phyloP scores from a whole-genome alignment of 2,329 filamentous ascomycete species.

The Periglandula ipomoeae region DNA sequence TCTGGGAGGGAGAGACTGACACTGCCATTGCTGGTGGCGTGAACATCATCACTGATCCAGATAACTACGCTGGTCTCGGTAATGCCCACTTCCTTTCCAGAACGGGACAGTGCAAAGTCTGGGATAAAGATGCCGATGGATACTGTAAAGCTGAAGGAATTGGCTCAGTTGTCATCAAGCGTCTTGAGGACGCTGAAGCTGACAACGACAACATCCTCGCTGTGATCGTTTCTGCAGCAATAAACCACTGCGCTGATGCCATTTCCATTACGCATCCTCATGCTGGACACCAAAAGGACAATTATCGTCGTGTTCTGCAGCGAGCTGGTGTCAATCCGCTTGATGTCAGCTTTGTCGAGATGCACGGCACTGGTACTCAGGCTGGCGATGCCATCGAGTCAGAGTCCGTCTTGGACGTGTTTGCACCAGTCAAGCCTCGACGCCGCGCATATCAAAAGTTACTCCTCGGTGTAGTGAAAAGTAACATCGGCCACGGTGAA shows the following conservation, averaged over 20 bases:
- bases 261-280: too few relatives aligned
- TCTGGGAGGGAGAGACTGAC: slow-evolving; percentile 65
- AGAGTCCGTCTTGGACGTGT: slow-evolving; percentile 21
- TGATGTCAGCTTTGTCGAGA: slow-evolving; percentile 30
- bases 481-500: slow-evolving; percentile 54
- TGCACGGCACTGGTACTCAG: slow-evolving; percentile 30
- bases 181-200: slow-evolving; percentile 65
- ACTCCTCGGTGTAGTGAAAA: slow-evolving; percentile 19
- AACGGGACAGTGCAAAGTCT: slow-evolving; percentile 52
- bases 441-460: too few relatives aligned
- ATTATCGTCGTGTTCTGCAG: slow-evolving; percentile 14
- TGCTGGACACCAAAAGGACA: slow-evolving; percentile 24
- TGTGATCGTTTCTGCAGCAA: slow-evolving; percentile 64
- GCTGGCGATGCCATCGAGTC: slow-evolving; percentile 29
- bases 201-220: slow-evolving; percentile 72
- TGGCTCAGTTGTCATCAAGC: slow-evolving; percentile 67
- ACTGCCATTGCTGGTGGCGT: slow-evolving; percentile 72
- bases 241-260: slow-evolving; percentile 37
- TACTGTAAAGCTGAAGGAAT: slow-evolving; percentile 75
- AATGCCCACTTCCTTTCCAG: slow-evolving; percentile 65
- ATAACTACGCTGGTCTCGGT: slow-evolving; percentile 67
- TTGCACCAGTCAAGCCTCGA: slow-evolving; percentile 11
- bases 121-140: slow-evolving; percentile 70
- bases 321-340: too few relatives aligned
- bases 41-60: slow-evolving; percentile 69